A percentile compares a stretch with the other conserved stretches of the same genome.
Conservation (phyloP, 805 yeast species). For the Hanseniaspora vineae region DNA sequence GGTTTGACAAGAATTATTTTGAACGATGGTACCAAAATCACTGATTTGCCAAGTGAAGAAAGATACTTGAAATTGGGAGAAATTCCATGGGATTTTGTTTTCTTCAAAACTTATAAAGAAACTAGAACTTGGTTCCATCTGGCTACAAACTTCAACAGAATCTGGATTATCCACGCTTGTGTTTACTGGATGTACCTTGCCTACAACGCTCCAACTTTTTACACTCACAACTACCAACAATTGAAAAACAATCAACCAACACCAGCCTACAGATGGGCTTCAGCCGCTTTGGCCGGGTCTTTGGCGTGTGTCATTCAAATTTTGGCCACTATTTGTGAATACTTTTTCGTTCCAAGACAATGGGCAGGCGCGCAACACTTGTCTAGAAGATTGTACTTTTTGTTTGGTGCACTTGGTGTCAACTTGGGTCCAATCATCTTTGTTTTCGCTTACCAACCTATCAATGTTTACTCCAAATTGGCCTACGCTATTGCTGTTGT, state of each 20-base stretch:
- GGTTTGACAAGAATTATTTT: conserved; percentile 88
- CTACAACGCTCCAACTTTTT: conserved; percentile 81
- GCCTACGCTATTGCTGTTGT: conserved; percentile 75
- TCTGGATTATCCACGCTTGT: conserved; percentile 88
- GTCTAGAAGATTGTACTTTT: conserved; percentile 71
- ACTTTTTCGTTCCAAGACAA: conserved; percentile 92
- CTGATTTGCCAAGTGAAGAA: conserved; percentile 81
- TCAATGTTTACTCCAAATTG: conserved; percentile 50
- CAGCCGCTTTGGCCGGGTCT: conserved; percentile 85
- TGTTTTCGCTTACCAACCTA: conserved; percentile 69
- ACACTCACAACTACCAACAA: conserved; percentile 79
- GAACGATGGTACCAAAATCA: conserved; percentile 85
- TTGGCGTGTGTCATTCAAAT: conserved; percentile 75
- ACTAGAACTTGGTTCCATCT: conserved; percentile 96
- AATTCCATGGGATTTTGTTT: conserved; percentile 81
- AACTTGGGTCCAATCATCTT: conserved; percentile 83
- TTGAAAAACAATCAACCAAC: conserved; percentile 75
- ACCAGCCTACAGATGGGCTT: conserved; percentile 85
- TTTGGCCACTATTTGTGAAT: conserved; percentile 79
- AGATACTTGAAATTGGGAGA: conserved; percentile 85
- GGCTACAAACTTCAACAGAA: conserved; percentile 91
- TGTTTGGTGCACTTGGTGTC: conserved; percentile 47
- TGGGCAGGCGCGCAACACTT: conserved; percentile 99
- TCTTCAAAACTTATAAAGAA: conserved; percentile 92
- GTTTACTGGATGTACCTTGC: conserved; percentile 92